Evolutionary conservation across 129 eudicot genomes (phyloP), one percentile per base, ranked within the genome.

Genomic region (Helichrysum umbraculigerum): DNA sequence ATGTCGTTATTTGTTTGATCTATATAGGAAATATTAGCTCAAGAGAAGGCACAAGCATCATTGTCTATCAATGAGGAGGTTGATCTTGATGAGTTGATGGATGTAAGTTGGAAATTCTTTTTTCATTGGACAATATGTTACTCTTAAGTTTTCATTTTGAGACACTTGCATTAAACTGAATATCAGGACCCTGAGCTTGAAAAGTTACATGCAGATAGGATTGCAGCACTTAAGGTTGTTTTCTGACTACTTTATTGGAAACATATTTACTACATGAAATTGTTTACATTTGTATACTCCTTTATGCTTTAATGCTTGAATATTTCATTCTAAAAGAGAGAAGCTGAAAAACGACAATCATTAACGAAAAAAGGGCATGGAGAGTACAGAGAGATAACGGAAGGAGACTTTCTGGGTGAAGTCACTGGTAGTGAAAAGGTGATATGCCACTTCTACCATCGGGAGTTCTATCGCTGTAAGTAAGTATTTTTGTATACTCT

Each of bases 401-500:
- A 94, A 86, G 97, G 91, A 57, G 98, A 91, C 82, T 94, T 94
- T 83, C 61, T 94, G 80, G 97, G 98, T 30, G 98, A 94, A 83
- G 96, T 94, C 54, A 94, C 98, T 80, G 79, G 85, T 59, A 91
- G 89, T 75, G 93, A 89, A 33, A 89, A 86, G 74, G 96, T 87
- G 35, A 87, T 91, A 56, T 94, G 98, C 73, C 98, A 94, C 85
- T 94, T 94, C 82, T 91, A 88, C 84, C 98, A 94, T 85, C 91
- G 89, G 28, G 98, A 91, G 74, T 94, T 94, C 83, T 94, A 94
- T 76, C 97, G 97, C 39, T 94, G 98, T 97, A 94, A 94, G 98
- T 94, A 91, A 90, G 79, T 73, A 8, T 56, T 72, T 5, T 61
- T 25, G 17, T 21, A 10, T 25, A 60, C 34, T 56, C 62, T 39